Base-by-base conservation (phyloP, 176 grass and related monocot species). In the Aechmea fasciata region DNA sequence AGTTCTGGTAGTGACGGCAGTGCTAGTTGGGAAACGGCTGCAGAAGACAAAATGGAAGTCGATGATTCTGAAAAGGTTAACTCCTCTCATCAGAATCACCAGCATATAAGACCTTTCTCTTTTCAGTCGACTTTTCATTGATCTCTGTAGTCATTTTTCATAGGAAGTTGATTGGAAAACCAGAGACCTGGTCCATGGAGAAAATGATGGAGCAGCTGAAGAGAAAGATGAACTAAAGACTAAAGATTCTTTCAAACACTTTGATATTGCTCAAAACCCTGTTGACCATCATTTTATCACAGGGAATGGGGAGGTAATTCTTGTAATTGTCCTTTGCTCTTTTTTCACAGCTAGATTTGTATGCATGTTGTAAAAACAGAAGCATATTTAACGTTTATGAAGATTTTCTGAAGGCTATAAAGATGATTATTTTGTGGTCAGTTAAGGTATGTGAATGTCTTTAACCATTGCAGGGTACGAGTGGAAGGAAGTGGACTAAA, bases 21-120 rank as follows among this genome's bases (percentile, higher is more conserved):
- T 68, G 90, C 84, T 81, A 99, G 89, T 79, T 99, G 94, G 94
- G 94, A 90, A 86, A 99, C 94, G 69, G 80, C 87, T 76, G 87
- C 90, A 79, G 94, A 93, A 64, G 83, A 87, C 67, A 87, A 93
- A 81, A 85, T 87, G 77, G 80, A 87, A 50, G 73, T 81, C 77
- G 79, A 87, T 78, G 73, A 69, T 66, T 67, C 86, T 73, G 76
- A 71, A 65, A 85, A 87, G 83, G 92, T 96, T 75, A 81, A 77
- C 77, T 15, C 77, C 49, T 74, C 15, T 51, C 82, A 25, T 63
- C 1, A 8, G 50, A 61, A 52, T 55, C 53, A 9, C 49, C 33
- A 41, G 33, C 33, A 41, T 41, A 41, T 61, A 63, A 77, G 13
- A 48, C 66, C 63, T 69, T 19, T 57, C 49, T 57, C 14, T 79